phyloP scores from a whole-genome alignment of 192 early-diverging fungal genomes.

The Podila verticillata region DNA sequence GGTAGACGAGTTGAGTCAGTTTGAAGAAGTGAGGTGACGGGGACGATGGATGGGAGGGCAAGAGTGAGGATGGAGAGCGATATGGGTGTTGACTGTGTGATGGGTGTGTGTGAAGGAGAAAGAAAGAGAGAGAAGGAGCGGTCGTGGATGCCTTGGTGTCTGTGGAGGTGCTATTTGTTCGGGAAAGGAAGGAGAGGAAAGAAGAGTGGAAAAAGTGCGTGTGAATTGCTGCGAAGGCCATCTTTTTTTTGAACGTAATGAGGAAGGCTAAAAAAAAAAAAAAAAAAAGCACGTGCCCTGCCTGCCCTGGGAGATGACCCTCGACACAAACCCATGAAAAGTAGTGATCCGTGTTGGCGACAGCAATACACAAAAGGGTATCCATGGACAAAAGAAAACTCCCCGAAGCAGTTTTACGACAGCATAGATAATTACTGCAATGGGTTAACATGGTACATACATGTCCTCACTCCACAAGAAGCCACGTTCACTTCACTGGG shows the following conservation, averaged over 20 bases:
- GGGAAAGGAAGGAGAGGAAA: slow-evolving; percentile 1
- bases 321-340: too few relatives aligned
- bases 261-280: not conserved
- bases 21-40: not conserved
- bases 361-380: too few relatives aligned
- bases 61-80: not conserved
- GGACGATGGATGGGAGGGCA: not conserved
- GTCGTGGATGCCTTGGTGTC: too few relatives aligned
- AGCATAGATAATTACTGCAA: too few relatives aligned
- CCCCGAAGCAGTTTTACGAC: too few relatives aligned
- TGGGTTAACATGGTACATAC: too few relatives aligned
- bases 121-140: not conserved
- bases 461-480: too few relatives aligned
- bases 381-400: too few relatives aligned
- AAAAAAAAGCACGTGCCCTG: not conserved
- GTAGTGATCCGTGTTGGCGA: too few relatives aligned
- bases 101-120: not conserved
- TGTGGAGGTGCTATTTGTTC: not conserved
- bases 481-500: too few relatives aligned
- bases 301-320: too few relatives aligned
- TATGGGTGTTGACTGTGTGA: not conserved
- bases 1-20: not conserved
- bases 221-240: not conserved
- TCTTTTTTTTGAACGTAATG: too few relatives aligned
- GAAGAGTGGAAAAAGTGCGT: not conserved